Conservation (phyloP, 2,329 filamentous ascomycete species). For the Dactylellina sp. region DNA sequence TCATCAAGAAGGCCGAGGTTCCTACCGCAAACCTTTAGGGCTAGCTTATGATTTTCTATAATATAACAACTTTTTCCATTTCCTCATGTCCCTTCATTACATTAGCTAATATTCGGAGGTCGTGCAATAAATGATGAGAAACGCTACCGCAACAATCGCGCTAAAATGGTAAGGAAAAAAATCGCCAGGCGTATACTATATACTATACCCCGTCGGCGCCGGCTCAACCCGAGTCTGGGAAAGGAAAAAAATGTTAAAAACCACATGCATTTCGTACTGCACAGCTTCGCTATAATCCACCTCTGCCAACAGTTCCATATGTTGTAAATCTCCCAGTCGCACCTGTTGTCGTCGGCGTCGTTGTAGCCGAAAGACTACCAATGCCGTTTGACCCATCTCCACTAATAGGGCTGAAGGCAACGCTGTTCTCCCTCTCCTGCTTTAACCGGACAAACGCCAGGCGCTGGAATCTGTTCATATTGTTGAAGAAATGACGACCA, state of each 20-base stretch:
- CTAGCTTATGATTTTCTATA: neutral
- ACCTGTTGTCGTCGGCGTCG: conserved; percentile 55
- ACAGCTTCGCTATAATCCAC: conserved; percentile 7
- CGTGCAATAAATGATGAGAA: conserved; percentile 25
- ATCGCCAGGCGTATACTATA: conserved; percentile 19
- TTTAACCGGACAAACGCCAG: conserved; percentile 84
- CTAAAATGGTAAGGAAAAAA: conserved; percentile 6
- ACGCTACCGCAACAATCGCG: conserved; percentile 25
- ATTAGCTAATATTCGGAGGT: conserved; percentile 42
- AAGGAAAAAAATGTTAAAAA: conserved; percentile 10
- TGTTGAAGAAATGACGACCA: conserved; percentile 91
- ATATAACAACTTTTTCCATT: conserved; percentile 21
- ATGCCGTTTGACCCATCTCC: conserved; percentile 27
- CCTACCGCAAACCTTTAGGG: conserved; percentile 46
- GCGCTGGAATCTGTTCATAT: conserved; percentile 87
- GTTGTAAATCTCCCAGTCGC: conserved; percentile 35
- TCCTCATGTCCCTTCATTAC: conserved; percentile 33
- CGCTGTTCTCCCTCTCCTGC: conserved; percentile 68
- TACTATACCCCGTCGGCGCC: too few relatives aligned
- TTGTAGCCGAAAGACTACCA: conserved; percentile 33
- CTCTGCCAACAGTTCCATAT: conserved; percentile 30
- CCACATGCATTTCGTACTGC: neutral
- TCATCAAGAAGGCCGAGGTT: conserved; percentile 42
- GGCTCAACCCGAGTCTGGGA: too few relatives aligned
- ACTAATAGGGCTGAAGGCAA: conserved; percentile 29